A percentile compares a stretch with the other conserved stretches of the same genome.
Evolutionary conservation across 2,329 filamentous ascomycete genomes (phyloP).

Genomic region (Macrophomina pseudophaseolina): DNA sequence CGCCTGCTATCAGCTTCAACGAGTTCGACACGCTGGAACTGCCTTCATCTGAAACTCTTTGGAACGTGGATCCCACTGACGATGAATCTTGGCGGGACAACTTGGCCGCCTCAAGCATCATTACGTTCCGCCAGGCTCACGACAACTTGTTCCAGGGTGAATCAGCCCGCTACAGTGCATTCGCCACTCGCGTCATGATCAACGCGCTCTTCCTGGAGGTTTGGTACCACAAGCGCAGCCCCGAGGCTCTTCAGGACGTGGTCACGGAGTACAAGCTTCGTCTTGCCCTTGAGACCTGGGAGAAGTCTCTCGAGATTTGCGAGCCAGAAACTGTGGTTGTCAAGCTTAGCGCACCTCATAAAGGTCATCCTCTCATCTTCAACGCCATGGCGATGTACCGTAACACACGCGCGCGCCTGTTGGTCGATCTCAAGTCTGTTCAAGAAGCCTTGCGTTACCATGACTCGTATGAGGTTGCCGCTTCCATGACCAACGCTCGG

Average conservation of each 20-base stretch:
- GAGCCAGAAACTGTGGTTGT: conserved; percentile 89
- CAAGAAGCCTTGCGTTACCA: conserved; percentile 97
- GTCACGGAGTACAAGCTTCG: conserved; percentile 98
- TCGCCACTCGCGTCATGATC: conserved; percentile 97
- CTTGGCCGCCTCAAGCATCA: conserved; percentile 70
- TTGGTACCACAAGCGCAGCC: conserved; percentile 98
- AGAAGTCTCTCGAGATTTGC: conserved; percentile 91
- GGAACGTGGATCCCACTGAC: conserved; percentile 83
- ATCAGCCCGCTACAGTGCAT: conserved; percentile 88
- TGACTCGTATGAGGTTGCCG: conserved; percentile 94
- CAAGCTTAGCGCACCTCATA: conserved; percentile 90
- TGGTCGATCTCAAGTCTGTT: conserved; percentile 93
- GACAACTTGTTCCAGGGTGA: conserved; percentile 96
- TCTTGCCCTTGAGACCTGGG: conserved; percentile 96
- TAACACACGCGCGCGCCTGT: conserved; percentile 87
- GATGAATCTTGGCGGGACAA: conserved; percentile 85
- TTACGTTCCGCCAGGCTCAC: conserved; percentile 92
- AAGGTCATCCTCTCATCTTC: conserved; percentile 94
- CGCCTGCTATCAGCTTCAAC: conserved; percentile 96
- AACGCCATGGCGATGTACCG: conserved; percentile 97
- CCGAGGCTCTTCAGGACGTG: conserved; percentile 95
- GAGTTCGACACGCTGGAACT: conserved; percentile 94
- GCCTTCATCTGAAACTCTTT: conserved; percentile 90
- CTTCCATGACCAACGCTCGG: conserved; percentile 91
- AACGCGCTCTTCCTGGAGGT: conserved; percentile 97